Evolutionary conservation across 257 asterid genomes (phyloP), one percentile per base, ranked within the genome.

Genomic region (Gentiana straminea): DNA sequence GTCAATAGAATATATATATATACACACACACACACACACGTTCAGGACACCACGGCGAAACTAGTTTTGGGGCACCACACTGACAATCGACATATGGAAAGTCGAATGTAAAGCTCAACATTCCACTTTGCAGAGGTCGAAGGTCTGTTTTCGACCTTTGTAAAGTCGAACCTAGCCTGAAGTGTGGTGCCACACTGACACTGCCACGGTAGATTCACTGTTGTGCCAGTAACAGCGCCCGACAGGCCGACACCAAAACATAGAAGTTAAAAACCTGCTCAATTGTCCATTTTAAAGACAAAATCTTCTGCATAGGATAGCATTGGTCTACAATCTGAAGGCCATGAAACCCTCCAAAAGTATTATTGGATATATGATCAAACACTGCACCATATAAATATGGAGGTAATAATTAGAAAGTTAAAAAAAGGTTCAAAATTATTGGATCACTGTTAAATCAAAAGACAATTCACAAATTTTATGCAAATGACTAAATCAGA

Each of bases 301-400:
- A 71, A 69, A 63, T 80, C 71, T 73, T 86, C 84, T 92, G 99
- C 94, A 83, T 71, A 1, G 95, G 95, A 67, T 83, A 86, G 78
- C 99, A 92, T 75, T 79, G 84, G 74, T 84, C 97, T 33, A 59
- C 59, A 64, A 71, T 75, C 68, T 83, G 94, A 69, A 88, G 83
- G 67, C 76, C 82, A 65, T 53, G 75, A 13, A 59, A 60, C 60
- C 80, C 86, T 44, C 73, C 65, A 67, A 88, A 88, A 58, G 95
- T 85, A 64, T 55, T 70, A 62, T 83, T 82, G 33, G 90, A 74
- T 54, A 85, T 72, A 70, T 68, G 54, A 49, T 61, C 81, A 4
- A 52, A 55, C 64, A 80, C 97, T 92, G 86, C 78, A 80, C 63
- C 13, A 50, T 58, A 57, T 50, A 51, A 36, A 64, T 46, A 35